Conservation (phyloP, 139 green algal species). For the Haematococcus lacustris region DNA sequence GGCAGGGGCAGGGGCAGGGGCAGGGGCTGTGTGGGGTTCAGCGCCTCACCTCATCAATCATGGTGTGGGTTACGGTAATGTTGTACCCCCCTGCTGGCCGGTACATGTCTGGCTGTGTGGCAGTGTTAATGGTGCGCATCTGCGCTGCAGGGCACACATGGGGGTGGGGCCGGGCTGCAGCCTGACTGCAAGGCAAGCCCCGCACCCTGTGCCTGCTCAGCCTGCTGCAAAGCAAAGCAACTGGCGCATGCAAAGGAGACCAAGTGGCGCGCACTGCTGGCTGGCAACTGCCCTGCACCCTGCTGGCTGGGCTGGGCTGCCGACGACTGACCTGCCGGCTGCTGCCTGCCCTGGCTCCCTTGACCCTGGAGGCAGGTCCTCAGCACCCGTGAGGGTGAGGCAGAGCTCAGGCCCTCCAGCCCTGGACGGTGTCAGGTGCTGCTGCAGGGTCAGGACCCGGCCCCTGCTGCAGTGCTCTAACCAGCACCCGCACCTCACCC, state of each 20-base stretch:
- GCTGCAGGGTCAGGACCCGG: too few relatives aligned
- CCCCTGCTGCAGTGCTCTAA: too few relatives aligned
- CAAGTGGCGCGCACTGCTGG: not conserved
- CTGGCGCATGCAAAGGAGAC: not conserved
- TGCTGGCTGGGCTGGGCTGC: not conserved
- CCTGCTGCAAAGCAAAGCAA: not conserved
- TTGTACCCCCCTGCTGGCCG: conserved; percentile 60
- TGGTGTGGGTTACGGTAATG: conserved; percentile 59
- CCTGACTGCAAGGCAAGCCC: not conserved
- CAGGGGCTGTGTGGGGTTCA: too few relatives aligned
- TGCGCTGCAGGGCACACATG: conserved; percentile 12
- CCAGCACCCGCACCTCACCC: too few relatives aligned
- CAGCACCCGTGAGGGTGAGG: too few relatives aligned
- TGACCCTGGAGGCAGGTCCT: too few relatives aligned
- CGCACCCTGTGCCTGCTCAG: not conserved
- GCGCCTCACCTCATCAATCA: conserved; percentile 25
- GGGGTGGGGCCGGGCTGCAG: not conserved
- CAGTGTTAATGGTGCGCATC: conserved; percentile 61
- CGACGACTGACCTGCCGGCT: too few relatives aligned
- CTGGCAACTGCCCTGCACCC: not conserved
- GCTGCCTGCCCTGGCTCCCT: too few relatives aligned
- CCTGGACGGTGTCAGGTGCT: too few relatives aligned
- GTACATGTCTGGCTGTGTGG: conserved; percentile 37
- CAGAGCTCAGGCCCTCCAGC: too few relatives aligned
- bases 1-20: too few relatives aligned